A percentile compares a stretch with the other conserved stretches of the same genome.
Evolutionary conservation across 257 asterid species (phyloP).

Genomic region (Striga asiatica): DNA sequence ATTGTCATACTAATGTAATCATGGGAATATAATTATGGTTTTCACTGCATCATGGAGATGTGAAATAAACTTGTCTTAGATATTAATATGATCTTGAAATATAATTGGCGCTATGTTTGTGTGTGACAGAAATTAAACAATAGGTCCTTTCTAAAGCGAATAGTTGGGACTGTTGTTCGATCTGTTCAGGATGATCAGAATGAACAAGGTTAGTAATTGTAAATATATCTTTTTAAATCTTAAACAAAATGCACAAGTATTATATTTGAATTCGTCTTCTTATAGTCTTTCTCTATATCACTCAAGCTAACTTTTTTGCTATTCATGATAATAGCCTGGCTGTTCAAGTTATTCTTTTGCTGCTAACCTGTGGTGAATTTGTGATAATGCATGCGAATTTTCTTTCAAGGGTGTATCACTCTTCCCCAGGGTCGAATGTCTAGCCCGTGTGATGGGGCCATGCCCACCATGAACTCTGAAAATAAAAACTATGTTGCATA

Average conservation of each 20-base stretch:
- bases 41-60: not conserved
- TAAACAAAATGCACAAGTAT: not conserved
- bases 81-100: constrained; percentile 7
- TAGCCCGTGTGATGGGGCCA: too few species aligned
- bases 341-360: not conserved
- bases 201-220: constrained; percentile 63
- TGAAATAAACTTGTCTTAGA: constrained; percentile 2
- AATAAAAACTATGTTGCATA: too few species aligned
- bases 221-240: constrained; percentile 1
- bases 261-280: not conserved
- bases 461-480: too few species aligned
- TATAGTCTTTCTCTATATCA: not conserved
- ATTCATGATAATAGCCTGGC: constrained; percentile 1
- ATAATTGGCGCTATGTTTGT: constrained; percentile 17
- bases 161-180: constrained; percentile 95
- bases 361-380: too few species aligned
- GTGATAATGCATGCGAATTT: not conserved
- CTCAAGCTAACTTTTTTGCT: not conserved
- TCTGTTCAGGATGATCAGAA: constrained; percentile 94
- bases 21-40: not conserved
- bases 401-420: not conserved
- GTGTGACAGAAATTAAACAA: constrained; percentile 56
- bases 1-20: not conserved
- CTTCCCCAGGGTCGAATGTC: not conserved
- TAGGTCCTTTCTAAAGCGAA: constrained; percentile 71